Evolutionary conservation across 768 basidiomycete genomes (phyloP).

Genomic region (Hortiboletus campestris): DNA sequence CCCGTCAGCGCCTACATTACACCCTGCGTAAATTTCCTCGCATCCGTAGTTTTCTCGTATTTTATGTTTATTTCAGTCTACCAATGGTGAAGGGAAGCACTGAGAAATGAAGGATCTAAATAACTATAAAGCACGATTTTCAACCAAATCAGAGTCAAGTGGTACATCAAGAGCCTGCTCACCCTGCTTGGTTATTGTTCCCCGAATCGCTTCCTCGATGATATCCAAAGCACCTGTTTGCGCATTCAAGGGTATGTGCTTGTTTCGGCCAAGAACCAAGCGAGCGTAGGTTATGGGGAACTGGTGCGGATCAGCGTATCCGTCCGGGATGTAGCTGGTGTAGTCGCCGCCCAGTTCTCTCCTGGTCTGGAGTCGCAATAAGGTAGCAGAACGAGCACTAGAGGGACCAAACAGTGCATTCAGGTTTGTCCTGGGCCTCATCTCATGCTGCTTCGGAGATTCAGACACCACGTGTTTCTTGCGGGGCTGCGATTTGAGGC

Average conservation of each 20-base stretch:
- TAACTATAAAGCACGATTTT: constrained; percentile 5
- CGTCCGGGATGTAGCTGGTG: constrained; percentile 39
- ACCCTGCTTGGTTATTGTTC: constrained; percentile 11
- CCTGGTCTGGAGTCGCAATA: constrained; percentile 24
- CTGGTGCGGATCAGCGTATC: constrained; percentile 28
- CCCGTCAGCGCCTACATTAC: constrained; percentile 12
- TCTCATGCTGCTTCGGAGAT: constrained; percentile 15
- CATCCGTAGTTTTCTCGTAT: constrained; percentile 19
- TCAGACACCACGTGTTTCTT: constrained; percentile 1
- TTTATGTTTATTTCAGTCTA: constrained; percentile 32
- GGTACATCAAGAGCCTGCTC: neutral
- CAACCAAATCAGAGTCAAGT: neutral
- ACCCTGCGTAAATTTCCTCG: constrained; percentile 2
- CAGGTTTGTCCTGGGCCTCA: constrained; percentile 24
- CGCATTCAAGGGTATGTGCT: constrained; percentile 39
- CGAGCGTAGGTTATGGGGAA: constrained; percentile 43
- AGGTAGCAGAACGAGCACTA: neutral
- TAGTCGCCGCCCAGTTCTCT: constrained; percentile 53
- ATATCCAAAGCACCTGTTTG: constrained; percentile 42
- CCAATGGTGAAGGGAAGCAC: neutral
- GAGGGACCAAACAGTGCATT: constrained; percentile 17
- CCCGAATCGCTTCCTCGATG: constrained; percentile 26
- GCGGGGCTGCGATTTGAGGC: neutral
- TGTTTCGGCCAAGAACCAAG: constrained; percentile 42
- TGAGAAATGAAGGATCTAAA: constrained; percentile 7